Conservation (phyloP, 805 yeast species). For the Teunomyces barrocoloradensis region DNA sequence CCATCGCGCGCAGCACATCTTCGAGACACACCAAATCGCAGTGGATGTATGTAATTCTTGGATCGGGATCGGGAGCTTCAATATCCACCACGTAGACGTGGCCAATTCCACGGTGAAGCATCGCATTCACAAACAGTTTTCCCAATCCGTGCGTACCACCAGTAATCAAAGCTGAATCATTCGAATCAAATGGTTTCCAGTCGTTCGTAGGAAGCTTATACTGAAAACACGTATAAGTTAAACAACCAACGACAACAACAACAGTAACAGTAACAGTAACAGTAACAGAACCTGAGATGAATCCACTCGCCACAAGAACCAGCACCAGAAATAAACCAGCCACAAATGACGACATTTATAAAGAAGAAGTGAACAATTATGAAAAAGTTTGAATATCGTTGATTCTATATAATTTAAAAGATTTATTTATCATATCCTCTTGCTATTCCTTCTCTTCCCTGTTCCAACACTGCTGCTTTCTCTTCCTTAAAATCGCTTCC, state of each 20-base stretch:
- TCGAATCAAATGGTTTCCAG: conserved; percentile 2
- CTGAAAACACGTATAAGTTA: no score
- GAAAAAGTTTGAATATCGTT: not conserved
- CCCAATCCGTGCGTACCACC: conserved; percentile 58
- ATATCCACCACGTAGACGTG: conserved; percentile 34
- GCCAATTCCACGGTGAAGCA: conserved; percentile 16
- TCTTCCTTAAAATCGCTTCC: conserved; percentile 75
- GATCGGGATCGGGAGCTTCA: conserved; percentile 11
- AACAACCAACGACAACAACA: no score
- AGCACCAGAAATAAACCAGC: no score
- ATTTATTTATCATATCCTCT: conserved; percentile 75
- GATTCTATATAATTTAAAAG: no score
- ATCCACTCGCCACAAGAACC: no score
- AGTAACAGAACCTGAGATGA: no score
- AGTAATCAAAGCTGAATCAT: conserved; percentile 37
- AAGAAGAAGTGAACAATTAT: no score
- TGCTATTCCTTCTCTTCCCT: conserved; percentile 86
- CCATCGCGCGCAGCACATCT: conserved; percentile 13
- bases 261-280: no score
- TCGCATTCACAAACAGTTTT: conserved; percentile 27
- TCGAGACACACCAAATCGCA: conserved; percentile 23
- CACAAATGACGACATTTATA: no score
- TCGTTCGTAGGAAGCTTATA: not conserved
- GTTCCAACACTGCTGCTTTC: conserved; percentile 81
- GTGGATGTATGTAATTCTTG: conserved; percentile 12